Evolutionary conservation across 1,139 yeast species (phyloP), one percentile per base, ranked within the genome.

Genomic region (Blastobotrys buckinghamii): DNA sequence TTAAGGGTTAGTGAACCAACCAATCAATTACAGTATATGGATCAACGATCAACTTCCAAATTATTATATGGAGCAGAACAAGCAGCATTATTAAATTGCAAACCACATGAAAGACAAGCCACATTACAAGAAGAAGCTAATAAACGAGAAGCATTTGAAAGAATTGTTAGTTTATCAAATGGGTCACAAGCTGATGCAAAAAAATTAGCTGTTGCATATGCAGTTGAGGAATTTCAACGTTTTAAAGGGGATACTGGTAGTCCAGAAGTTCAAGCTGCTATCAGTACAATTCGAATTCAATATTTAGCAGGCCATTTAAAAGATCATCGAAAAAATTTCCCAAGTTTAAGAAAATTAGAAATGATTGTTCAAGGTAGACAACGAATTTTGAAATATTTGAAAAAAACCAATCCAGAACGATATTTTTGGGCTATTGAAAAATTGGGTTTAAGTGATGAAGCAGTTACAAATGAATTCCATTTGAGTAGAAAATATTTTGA

Each of bases 211-310:
- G 71, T 79, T 7, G 67, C 69, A 45, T 66, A 84, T 50, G 96
- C 97, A 0, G 76, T 80, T 48, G 70, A 77, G 57, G 97, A 89
- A 68, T 89, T 92, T 66, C 81, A 79, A 57, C 77, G 96, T 61
- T 76, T 77, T 55, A 88, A 82, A 45, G 96, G 96, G 45, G 97
- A 92, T 64, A 87, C 97, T 0, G 97, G 95, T 1, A 86, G 96
- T 0, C 81, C 96, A 45, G 97, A 90, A 69, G 97, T 89, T 27
- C 97, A 90, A 67, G 96, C 97, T 1, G 97, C 97, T 1, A 77
- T 87, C 29, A 71, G 83, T 69, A 88, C 97, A 0, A 82, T 87
- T 49, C 79, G 79, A 60, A 87, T 92, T 57, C 88, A 84, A 56
- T 82, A 79, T 58, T 74, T 87, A 51, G 87, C 86, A 73, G 77